A percentile compares a stretch with the other conserved stretches of the same genome.
phyloP scores from a whole-genome alignment of 306 rosid genomes.

The Rosa lucieae region DNA sequence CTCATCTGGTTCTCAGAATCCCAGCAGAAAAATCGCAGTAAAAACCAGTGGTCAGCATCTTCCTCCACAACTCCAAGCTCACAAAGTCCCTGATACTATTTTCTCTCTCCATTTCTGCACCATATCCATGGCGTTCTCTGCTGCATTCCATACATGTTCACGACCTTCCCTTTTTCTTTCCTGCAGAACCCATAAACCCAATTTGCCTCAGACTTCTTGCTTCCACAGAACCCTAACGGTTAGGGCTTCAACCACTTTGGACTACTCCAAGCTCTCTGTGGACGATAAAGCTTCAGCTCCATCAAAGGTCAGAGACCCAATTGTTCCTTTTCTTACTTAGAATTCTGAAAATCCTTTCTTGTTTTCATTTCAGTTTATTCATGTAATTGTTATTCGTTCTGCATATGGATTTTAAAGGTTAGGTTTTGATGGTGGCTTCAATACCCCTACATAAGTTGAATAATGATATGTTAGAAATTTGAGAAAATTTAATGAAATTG shows the following conservation, averaged over 20 bases:
- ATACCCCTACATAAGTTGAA: neutral
- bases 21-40: constrained; percentile 25
- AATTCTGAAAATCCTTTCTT: neutral
- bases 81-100: constrained; percentile 10
- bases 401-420: neutral
- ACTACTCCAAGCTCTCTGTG: constrained; percentile 61
- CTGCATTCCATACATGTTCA: constrained; percentile 53
- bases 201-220: constrained; percentile 28
- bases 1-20: neutral
- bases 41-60: constrained; percentile 27
- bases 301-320: constrained; percentile 49
- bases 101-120: constrained; percentile 18
- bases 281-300: constrained; percentile 49
- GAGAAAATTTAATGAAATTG: constrained; percentile 4
- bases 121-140: constrained; percentile 61
- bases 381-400: neutral
- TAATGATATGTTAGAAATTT: neutral
- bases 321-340: neutral
- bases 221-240: constrained; percentile 43
- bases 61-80: constrained; percentile 12
- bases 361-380: neutral
- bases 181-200: constrained; percentile 43
- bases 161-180: constrained; percentile 38
- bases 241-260: constrained; percentile 74
- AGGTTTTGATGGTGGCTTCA: neutral